Percentiles rank a stretch among this genome's conserved stretches.
Conservation (phyloP, 169 alveolate species). For the Plasmodium berghei region DNA sequence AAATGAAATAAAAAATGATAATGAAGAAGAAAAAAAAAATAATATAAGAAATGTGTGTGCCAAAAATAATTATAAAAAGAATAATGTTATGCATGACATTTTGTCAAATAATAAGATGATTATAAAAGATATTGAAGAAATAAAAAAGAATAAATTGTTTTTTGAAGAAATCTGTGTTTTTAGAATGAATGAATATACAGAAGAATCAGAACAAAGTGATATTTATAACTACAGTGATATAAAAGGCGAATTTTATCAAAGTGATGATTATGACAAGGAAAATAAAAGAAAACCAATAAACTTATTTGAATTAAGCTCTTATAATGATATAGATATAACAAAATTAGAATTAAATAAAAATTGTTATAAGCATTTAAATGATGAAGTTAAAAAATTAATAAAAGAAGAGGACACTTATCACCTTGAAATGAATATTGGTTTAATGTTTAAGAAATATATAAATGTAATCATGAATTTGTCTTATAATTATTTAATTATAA, state of each 20-base stretch:
- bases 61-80: neutral
- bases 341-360: conserved; percentile 45
- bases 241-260: neutral
- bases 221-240: neutral
- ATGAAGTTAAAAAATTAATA: conserved; percentile 40
- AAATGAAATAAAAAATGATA: neutral
- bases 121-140: conserved; percentile 51
- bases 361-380: conserved; percentile 30
- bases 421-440: conserved; percentile 55
- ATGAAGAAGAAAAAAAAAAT: conserved; percentile 10
- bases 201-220: neutral
- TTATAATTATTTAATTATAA: conserved; percentile 42
- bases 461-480: conserved; percentile 25
- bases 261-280: neutral
- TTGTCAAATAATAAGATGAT: conserved; percentile 19
- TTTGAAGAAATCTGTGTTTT: conserved; percentile 60
- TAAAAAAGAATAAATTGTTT: conserved; percentile 28
- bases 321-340: conserved; percentile 27
- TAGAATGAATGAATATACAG: conserved; percentile 26
- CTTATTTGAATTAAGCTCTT: neutral
- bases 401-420: conserved; percentile 22
- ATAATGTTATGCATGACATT: neutral
- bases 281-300: neutral
- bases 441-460: conserved; percentile 38
- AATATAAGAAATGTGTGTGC: conserved; percentile 11